Evolutionary conservation across 2,329 filamentous ascomycete genomes (phyloP).

Genomic region (Tothia fuscella): DNA sequence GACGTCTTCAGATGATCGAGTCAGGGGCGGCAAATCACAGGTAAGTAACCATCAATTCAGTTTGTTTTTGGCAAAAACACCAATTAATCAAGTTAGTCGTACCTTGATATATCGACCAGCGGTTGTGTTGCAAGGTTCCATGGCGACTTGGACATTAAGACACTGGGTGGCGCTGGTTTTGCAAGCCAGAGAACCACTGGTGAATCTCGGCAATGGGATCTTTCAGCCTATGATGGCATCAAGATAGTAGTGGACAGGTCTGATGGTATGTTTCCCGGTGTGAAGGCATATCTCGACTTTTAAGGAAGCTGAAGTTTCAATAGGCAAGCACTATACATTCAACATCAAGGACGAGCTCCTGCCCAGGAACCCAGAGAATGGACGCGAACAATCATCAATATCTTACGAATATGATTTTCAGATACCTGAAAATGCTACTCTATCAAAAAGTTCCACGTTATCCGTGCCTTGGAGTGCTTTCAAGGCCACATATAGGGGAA

Average conservation of each 20-base stretch:
- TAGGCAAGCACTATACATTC: slow-evolving; percentile 56
- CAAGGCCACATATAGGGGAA: slow-evolving; percentile 62
- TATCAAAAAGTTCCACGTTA: slow-evolving; percentile 25
- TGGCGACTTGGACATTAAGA: slow-evolving; percentile 59
- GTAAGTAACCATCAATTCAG: slow-evolving; percentile 22
- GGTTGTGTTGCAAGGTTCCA: slow-evolving; percentile 41
- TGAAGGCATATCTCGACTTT: not conserved
- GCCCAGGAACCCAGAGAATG: slow-evolving; percentile 43
- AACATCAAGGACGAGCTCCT: slow-evolving; percentile 60
- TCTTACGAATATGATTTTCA: slow-evolving; percentile 65
- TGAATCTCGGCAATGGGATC: slow-evolving; percentile 46
- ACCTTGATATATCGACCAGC: slow-evolving; percentile 28
- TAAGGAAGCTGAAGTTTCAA: not conserved
- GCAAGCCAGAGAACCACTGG: slow-evolving; percentile 60
- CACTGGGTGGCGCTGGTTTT: slow-evolving; percentile 71
- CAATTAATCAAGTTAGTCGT: slow-evolving; percentile 28
- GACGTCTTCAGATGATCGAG: slow-evolving; percentile 61
- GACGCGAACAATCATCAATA: slow-evolving; percentile 58
- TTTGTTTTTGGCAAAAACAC: slow-evolving; percentile 17
- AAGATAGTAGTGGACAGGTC: slow-evolving; percentile 39
- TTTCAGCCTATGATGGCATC: slow-evolving; percentile 51
- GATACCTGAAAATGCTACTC: slow-evolving; percentile 18
- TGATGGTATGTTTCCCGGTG: slow-evolving; percentile 34
- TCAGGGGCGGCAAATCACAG: slow-evolving; percentile 60
- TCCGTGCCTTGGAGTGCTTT: slow-evolving; percentile 54